Evolutionary conservation across 805 yeast species (phyloP).

Genomic region (Zygosaccharomyces lentus): DNA sequence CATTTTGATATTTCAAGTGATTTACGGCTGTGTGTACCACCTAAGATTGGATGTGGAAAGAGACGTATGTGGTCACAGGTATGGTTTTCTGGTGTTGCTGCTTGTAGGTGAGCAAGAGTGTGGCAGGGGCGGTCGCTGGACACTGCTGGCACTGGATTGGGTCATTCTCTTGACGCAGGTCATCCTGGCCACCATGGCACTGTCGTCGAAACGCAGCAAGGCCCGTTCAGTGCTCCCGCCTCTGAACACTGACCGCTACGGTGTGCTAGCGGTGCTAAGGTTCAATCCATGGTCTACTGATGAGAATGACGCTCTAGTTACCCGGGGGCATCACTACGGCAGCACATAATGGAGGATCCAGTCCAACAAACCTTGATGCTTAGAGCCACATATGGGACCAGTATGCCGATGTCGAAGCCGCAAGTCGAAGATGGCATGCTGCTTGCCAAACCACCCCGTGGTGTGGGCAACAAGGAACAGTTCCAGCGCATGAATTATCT

Average conservation of each 20-base stretch:
- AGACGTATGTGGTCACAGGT: slow-evolving; percentile 15
- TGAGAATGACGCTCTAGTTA: slow-evolving; percentile 1
- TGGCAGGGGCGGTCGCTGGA: slow-evolving; percentile 15
- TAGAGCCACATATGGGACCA: not conserved
- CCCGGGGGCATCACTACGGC: slow-evolving; percentile 5
- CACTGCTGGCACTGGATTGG: slow-evolving; percentile 17
- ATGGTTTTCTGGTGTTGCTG: slow-evolving; percentile 16
- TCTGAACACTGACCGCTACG: slow-evolving; percentile 14
- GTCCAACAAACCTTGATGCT: not conserved
- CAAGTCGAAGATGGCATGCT: slow-evolving; percentile 20
- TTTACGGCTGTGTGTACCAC: slow-evolving; percentile 16
- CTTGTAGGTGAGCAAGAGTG: slow-evolving; percentile 21
- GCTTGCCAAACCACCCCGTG: slow-evolving; percentile 35
- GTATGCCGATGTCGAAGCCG: not conserved
- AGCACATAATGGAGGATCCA: slow-evolving; percentile 2
- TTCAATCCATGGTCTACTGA: slow-evolving; percentile 14
- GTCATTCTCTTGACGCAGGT: slow-evolving; percentile 13
- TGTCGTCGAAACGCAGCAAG: slow-evolving; percentile 7
- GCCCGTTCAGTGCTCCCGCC: slow-evolving; percentile 7
- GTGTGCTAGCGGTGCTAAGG: slow-evolving; percentile 18
- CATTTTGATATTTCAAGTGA: slow-evolving; percentile 14
- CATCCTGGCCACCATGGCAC: slow-evolving; percentile 8
- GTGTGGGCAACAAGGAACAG: slow-evolving; percentile 52
- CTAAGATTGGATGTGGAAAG: slow-evolving; percentile 12
- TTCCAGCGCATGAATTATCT: slow-evolving; percentile 56